Evolutionary conservation across 495 filamentous ascomycete species (phyloP).

Genomic region (Hypoxylon fragiforme): DNA sequence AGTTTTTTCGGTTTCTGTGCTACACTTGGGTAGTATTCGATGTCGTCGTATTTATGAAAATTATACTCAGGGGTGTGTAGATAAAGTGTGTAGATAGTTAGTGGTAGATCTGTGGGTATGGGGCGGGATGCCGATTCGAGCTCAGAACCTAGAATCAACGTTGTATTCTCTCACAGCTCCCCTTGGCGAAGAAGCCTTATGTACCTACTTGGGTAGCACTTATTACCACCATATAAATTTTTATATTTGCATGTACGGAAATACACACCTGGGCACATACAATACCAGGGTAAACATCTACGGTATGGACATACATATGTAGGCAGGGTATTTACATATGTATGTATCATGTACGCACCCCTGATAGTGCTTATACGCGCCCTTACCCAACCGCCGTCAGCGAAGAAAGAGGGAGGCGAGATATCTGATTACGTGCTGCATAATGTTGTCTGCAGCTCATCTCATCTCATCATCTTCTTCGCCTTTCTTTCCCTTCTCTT

Average conservation of each 20-base stretch:
- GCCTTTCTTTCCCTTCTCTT: neutral
- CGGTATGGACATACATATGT: no score
- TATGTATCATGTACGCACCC: no score
- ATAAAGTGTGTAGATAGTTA: no score
- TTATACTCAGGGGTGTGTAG: neutral
- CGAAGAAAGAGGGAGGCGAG: neutral
- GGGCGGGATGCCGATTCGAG: slow-evolving; percentile 24
- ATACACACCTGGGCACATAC: no score
- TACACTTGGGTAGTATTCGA: slow-evolving; percentile 2
- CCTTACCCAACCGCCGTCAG: slow-evolving; percentile 16
- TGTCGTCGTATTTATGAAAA: slow-evolving; percentile 1
- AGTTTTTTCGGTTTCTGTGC: slow-evolving; percentile 11
- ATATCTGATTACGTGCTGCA: slow-evolving; percentile 9
- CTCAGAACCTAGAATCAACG: slow-evolving; percentile 17
- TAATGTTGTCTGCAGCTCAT: slow-evolving; percentile 21
- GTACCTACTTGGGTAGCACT: neutral
- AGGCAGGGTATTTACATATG: no score
- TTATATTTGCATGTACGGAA: no score
- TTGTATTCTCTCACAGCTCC: slow-evolving; percentile 23
- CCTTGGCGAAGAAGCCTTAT: neutral
- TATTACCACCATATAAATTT: no score
- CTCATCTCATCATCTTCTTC: neutral
- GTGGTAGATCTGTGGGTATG: slow-evolving; percentile 21
- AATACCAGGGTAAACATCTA: no score
- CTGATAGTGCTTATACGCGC: slow-evolving; percentile 16